phyloP scores from a whole-genome alignment of 2,329 filamentous ascomycete genomes.

The Neopestalotiopsis sp. region DNA sequence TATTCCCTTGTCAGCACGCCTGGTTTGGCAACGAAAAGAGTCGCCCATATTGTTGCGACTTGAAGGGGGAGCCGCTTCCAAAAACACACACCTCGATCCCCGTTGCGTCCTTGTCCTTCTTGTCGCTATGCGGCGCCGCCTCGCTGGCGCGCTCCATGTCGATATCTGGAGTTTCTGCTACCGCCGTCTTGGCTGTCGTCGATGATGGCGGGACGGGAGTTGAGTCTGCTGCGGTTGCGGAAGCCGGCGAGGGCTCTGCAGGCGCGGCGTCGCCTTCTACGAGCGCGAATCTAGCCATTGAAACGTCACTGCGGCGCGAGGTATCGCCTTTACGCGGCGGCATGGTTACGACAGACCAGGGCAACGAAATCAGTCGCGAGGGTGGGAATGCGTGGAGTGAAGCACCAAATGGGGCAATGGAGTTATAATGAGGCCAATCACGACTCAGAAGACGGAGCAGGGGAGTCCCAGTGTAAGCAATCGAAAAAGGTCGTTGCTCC shows the following conservation, averaged over 20 bases:
- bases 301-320: conserved; percentile 50
- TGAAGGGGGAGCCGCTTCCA: background rate
- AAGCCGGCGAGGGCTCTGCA: background rate
- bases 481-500: conserved; percentile 3
- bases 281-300: conserved; percentile 50
- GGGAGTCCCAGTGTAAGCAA: background rate
- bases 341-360: conserved; percentile 40
- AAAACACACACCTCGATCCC: conserved; percentile 52
- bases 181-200: conserved; percentile 29
- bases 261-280: conserved; percentile 41
- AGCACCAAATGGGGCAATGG: conserved; percentile 9
- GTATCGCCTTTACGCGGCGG: conserved; percentile 61
- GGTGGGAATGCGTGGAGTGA: background rate
- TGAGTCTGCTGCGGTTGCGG: conserved; percentile 17
- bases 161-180: conserved; percentile 28
- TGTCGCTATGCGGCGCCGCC: conserved; percentile 35
- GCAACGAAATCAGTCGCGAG: conserved; percentile 8
- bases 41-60: no score
- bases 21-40: background rate
- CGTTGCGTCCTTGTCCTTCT: conserved; percentile 44
- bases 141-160: conserved; percentile 41
- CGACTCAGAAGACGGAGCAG: background rate
- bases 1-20: background rate
- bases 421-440: background rate
- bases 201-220: conserved; percentile 30